A percentile compares a stretch with the other conserved stretches of the same genome.
phyloP scores from a whole-genome alignment of 768 basidiomycete species.

The Gymnopilus junonius region DNA sequence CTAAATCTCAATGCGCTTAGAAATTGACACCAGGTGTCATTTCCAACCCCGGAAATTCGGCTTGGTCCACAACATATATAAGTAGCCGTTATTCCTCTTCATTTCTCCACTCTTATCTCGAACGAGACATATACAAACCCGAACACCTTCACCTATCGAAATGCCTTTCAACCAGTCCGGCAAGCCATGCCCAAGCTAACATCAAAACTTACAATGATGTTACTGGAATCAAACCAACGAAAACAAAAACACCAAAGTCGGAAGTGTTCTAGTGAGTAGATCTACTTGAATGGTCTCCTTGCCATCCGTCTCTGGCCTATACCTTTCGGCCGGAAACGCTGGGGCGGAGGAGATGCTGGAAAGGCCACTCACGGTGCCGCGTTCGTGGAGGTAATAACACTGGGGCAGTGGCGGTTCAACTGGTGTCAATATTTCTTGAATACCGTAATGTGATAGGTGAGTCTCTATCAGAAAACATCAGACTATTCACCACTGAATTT shows the following conservation, averaged over 20 bases:
- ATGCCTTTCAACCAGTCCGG: constrained; percentile 4
- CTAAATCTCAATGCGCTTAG: too few relatives aligned
- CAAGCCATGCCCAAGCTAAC: not conserved
- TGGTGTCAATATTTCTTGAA: not conserved
- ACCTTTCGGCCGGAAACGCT: not conserved
- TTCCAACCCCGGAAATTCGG: too few relatives aligned
- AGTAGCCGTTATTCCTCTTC: not conserved
- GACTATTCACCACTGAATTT: too few relatives aligned
- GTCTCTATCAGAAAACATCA: too few relatives aligned
- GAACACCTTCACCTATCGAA: not conserved
- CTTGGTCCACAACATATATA: too few relatives aligned
- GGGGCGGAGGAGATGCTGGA: not conserved
- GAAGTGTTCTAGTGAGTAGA: not conserved
- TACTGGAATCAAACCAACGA: not conserved
- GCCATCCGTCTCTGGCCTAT: not conserved
- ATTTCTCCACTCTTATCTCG: not conserved
- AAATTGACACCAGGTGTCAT: too few relatives aligned
- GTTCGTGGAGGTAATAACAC: not conserved
- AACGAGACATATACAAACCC: not conserved
- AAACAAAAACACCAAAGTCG: not conserved
- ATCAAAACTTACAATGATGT: not conserved
- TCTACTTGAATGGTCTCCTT: not conserved
- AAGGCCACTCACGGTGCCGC: not conserved
- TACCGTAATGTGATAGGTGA: not conserved
- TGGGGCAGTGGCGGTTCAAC: not conserved